Evolutionary conservation across 2,329 filamentous ascomycete species (phyloP).

Genomic region (Graphilbum fragrans): DNA sequence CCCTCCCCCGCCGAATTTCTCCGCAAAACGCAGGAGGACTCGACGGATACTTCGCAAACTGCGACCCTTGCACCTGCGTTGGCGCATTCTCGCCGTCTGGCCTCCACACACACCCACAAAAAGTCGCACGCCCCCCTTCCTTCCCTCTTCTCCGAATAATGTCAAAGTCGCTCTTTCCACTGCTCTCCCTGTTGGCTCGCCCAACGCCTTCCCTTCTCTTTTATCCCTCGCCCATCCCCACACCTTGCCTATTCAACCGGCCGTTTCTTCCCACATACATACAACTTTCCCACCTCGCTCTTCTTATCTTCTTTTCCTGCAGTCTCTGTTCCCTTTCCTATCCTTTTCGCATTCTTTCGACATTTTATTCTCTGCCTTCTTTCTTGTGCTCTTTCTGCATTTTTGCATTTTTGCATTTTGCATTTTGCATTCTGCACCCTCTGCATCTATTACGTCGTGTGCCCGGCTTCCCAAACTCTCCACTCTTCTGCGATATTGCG

Average conservation of each 20-base stretch:
- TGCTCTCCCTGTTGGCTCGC: slow-evolving; percentile 1
- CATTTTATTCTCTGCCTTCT: neutral
- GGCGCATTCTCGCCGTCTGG: too few species aligned
- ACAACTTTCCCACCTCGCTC: neutral
- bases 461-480: too few species aligned
- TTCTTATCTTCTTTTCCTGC: neutral
- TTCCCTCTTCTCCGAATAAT: slow-evolving; percentile 1
- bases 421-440: too few species aligned
- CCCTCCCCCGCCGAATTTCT: slow-evolving; percentile 8
- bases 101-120: slow-evolving; percentile 2
- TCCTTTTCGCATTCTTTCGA: slow-evolving; percentile 1
- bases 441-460: too few species aligned
- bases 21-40: slow-evolving; percentile 4
- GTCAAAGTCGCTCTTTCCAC: slow-evolving; percentile 1
- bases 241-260: slow-evolving; percentile 8
- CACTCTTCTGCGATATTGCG: too few species aligned
- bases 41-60: too few species aligned
- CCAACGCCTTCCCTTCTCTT: slow-evolving; percentile 1
- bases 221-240: slow-evolving; percentile 10
- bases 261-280: slow-evolving; percentile 3
- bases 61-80: too few species aligned
- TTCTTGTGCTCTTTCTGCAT: neutral
- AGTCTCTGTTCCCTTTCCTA: neutral
- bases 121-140: neutral
- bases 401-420: too few species aligned